A percentile compares a stretch with the other conserved stretches of the same genome.
Conservation (phyloP, 345 rosid genomes). For the Hypericum androsaemum region DNA sequence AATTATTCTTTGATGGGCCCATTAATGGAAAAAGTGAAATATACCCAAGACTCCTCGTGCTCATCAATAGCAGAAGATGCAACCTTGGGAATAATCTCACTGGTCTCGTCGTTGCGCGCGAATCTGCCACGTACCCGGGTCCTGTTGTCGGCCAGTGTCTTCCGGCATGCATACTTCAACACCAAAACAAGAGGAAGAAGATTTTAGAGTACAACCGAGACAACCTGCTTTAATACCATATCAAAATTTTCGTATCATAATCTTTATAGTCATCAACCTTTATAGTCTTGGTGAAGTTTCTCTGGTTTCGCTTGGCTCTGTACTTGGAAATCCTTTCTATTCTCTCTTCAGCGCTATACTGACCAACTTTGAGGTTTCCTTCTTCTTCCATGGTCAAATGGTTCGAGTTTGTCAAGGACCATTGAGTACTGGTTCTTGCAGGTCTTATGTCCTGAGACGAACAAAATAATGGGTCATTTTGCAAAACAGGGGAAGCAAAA, state of each 20-base stretch:
- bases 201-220: not conserved
- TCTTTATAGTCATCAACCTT: conserved; percentile 60
- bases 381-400: conserved; percentile 45
- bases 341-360: conserved; percentile 78
- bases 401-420: conserved; percentile 41
- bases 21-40: not conserved
- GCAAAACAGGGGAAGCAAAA: conserved; percentile 2
- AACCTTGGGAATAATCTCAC: conserved; percentile 49
- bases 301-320: conserved; percentile 79
- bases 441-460: conserved; percentile 26
- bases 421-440: conserved; percentile 17
- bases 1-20: no score
- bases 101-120: conserved; percentile 73
- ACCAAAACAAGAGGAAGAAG: not conserved
- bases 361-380: conserved; percentile 51
- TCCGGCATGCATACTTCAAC: conserved; percentile 79
- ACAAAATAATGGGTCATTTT: no score
- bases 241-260: no score
- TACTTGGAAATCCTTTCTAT: conserved; percentile 76
- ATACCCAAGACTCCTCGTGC: conserved; percentile 70
- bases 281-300: conserved; percentile 85
- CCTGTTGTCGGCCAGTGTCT: conserved; percentile 87
- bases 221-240: not conserved
- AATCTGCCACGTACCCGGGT: conserved; percentile 94
- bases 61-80: conserved; percentile 46